Evolutionary conservation across 805 yeast genomes (phyloP).

Genomic region (Kuraishia floccosa): DNA sequence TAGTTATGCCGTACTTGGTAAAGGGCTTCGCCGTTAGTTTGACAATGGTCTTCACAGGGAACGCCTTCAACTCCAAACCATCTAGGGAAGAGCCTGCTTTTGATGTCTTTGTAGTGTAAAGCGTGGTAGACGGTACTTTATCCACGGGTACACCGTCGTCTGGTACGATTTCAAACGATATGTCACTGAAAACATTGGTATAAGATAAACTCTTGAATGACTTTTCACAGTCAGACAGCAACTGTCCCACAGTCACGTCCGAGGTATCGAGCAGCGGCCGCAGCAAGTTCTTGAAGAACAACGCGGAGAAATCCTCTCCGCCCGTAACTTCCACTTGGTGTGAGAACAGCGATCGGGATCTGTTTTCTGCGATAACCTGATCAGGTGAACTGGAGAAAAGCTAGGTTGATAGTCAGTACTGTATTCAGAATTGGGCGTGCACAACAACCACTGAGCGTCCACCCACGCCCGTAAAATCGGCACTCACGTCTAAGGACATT

Average conservation of each 20-base stretch:
- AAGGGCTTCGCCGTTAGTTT: conserved; percentile 19
- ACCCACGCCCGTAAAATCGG: neutral
- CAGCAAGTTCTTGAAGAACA: conserved; percentile 32
- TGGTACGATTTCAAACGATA: conserved; percentile 10
- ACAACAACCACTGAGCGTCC: neutral
- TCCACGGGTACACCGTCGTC: no score
- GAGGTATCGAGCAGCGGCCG: conserved; percentile 26
- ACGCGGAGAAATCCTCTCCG: conserved; percentile 21
- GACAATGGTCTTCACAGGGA: conserved; percentile 20
- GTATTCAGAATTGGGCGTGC: neutral
- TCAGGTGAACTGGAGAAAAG: neutral
- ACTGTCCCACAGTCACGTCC: conserved; percentile 28
- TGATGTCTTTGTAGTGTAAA: conserved; percentile 2
- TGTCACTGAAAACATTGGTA: conserved; percentile 15
- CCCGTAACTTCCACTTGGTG: conserved; percentile 18
- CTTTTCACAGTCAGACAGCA: conserved; percentile 15
- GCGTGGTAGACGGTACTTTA: no score
- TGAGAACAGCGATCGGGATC: conserved; percentile 13
- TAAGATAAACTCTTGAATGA: conserved; percentile 11
- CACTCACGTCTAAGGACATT: neutral
- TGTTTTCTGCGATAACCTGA: neutral
- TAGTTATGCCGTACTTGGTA: conserved; percentile 19
- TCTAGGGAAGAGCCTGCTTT: no score
- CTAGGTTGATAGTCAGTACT: neutral
- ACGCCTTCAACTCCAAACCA: conserved; percentile 11